Conservation (phyloP, 2,329 filamentous ascomycete species). For the Ophiostoma sp. region DNA sequence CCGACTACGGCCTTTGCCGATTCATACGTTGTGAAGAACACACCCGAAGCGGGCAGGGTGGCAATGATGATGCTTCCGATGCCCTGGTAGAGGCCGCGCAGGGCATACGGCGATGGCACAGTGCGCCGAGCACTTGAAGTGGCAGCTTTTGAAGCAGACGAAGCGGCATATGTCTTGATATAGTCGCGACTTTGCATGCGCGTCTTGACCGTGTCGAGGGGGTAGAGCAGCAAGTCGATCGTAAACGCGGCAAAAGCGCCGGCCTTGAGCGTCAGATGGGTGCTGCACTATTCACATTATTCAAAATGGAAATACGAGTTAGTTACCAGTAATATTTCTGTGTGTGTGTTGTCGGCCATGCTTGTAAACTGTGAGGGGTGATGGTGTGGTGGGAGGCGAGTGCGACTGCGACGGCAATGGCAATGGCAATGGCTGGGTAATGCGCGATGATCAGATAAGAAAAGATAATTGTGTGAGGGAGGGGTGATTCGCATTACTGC, state of each 20-base stretch:
- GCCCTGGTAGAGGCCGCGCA: constrained; percentile 79
- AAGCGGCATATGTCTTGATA: constrained; percentile 47
- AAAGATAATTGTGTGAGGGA: constrained; percentile 3
- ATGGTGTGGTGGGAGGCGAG: neutral
- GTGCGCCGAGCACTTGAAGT: neutral
- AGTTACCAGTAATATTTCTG: constrained; percentile 4
- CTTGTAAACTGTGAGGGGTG: neutral
- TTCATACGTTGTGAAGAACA: constrained; percentile 91
- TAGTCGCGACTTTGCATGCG: constrained; percentile 76
- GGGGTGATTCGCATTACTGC: neutral
- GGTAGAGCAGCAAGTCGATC: constrained; percentile 80
- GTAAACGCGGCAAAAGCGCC: constrained; percentile 81
- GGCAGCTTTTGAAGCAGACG: neutral
- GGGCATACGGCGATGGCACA: constrained; percentile 42
- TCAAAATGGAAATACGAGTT: neutral
- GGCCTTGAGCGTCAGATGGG: constrained; percentile 49
- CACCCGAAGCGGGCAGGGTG: constrained; percentile 81
- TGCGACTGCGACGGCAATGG: no score
- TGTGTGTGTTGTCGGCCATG: constrained; percentile 7
- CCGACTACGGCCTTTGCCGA: constrained; percentile 61
- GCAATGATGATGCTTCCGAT: constrained; percentile 79
- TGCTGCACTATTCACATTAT: neutral
- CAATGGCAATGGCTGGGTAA: neutral
- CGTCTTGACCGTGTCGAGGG: constrained; percentile 85
- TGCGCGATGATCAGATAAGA: constrained; percentile 16